Conservation (phyloP, 129 eudicot species). For the Tagetes erecta region DNA sequence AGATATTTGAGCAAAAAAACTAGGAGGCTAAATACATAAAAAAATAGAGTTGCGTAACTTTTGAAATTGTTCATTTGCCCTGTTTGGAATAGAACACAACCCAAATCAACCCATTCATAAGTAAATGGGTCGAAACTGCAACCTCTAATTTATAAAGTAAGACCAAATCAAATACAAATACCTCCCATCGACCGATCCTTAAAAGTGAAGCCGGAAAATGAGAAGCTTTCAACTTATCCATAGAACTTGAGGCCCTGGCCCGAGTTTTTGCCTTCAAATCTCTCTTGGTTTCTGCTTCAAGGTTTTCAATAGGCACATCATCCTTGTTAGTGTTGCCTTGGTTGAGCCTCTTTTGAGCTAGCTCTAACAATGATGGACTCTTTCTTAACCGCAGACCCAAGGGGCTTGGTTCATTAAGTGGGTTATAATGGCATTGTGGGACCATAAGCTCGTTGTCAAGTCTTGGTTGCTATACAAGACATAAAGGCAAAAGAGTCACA, state of each 20-base stretch:
- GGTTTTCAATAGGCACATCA: constrained; percentile 26
- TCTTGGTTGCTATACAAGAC: constrained; percentile 35
- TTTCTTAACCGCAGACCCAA: constrained; percentile 82
- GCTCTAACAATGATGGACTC: constrained; percentile 82
- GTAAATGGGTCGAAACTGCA: constrained; percentile 1
- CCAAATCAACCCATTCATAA: background rate
- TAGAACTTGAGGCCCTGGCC: constrained; percentile 31
- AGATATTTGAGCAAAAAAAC: constrained; percentile 9
- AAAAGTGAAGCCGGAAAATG: constrained; percentile 73
- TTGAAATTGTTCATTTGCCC: background rate
- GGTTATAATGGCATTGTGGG: constrained; percentile 54
- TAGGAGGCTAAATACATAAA: constrained; percentile 8
- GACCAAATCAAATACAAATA: constrained; percentile 27
- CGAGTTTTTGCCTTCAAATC: constrained; percentile 32
- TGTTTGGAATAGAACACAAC: constrained; percentile 2
- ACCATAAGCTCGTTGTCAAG: constrained; percentile 28
- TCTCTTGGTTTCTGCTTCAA: constrained; percentile 33
- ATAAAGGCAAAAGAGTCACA: constrained; percentile 8
- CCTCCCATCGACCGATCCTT: constrained; percentile 93
- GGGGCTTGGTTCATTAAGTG: constrained; percentile 88
- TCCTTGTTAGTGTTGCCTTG: constrained; percentile 33
- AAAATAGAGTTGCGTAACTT: background rate
- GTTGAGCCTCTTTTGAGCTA: constrained; percentile 72
- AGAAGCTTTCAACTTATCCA: constrained; percentile 84
- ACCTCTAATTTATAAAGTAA: constrained; percentile 3